Percentiles rank a stretch among this genome's conserved stretches.
Evolutionary conservation across 108 stramenopile species (phyloP).

Genomic region (Nitzschia putrida): DNA sequence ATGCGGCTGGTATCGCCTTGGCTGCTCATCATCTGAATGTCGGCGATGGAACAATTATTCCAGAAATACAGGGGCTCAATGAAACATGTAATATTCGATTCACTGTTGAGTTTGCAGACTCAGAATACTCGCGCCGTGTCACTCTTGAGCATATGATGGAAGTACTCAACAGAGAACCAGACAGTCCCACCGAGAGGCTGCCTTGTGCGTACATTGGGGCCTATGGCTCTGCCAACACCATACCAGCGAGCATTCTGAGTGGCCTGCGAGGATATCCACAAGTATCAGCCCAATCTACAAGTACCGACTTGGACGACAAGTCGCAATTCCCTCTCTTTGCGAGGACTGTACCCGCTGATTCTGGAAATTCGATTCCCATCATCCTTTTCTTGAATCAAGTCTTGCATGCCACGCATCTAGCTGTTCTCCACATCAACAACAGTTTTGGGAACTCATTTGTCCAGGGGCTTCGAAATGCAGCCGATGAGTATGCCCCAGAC

Average conservation of each 20-base stretch:
- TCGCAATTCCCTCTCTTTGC: slow-evolving; percentile 42
- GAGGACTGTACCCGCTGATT: slow-evolving; percentile 48
- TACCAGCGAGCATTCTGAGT: slow-evolving; percentile 45
- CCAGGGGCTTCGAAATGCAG: slow-evolving; percentile 31
- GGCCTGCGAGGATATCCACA: slow-evolving; percentile 60
- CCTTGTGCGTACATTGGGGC: slow-evolving; percentile 60
- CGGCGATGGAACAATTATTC: slow-evolving; percentile 27
- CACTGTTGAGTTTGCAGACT: slow-evolving; percentile 32
- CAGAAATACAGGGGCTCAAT: slow-evolving; percentile 38
- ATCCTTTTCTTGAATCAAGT: slow-evolving; percentile 19
- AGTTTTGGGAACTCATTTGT: slow-evolving; percentile 55
- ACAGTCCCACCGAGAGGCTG: slow-evolving; percentile 1
- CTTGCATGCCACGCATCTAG: slow-evolving; percentile 27
- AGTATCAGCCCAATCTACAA: slow-evolving; percentile 44
- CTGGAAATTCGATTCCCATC: slow-evolving; percentile 31
- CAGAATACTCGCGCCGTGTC: background rate
- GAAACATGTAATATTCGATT: slow-evolving; percentile 42
- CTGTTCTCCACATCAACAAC: slow-evolving; percentile 50
- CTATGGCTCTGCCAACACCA: slow-evolving; percentile 26
- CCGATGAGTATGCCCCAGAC: slow-evolving; percentile 24
- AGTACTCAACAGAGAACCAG: background rate
- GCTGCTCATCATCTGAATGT: slow-evolving; percentile 53
- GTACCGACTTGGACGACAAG: slow-evolving; percentile 41
- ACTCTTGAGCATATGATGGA: slow-evolving; percentile 21
- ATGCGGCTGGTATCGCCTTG: slow-evolving; percentile 36